Conservation (phyloP, 805 yeast genomes). For the Candida coquimbonensis region DNA sequence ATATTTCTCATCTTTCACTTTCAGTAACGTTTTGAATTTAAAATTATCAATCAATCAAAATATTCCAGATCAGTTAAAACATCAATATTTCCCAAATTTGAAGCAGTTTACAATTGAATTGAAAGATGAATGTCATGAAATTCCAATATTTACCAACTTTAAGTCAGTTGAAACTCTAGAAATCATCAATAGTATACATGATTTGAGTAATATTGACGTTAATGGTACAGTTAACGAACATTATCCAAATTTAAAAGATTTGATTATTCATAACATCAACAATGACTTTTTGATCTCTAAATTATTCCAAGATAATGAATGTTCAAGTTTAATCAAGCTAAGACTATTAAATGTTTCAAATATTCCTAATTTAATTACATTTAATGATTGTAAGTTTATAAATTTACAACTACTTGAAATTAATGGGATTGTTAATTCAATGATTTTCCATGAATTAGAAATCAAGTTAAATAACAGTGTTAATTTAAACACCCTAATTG, state of each 20-base stretch:
- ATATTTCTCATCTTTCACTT: neutral
- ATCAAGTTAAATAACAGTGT: neutral
- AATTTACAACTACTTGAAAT: conserved; percentile 2
- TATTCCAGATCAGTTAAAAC: neutral
- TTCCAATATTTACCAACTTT: too few relatives aligned
- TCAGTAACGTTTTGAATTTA: too few relatives aligned
- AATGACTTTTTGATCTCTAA: neutral
- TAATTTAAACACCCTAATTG: conserved; percentile 8
- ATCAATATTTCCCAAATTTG: too few relatives aligned
- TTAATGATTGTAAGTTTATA: conserved; percentile 1
- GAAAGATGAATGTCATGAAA: too few relatives aligned
- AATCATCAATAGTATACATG: neutral
- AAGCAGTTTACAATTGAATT: too few relatives aligned
- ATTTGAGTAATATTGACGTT: too few relatives aligned
- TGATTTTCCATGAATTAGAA: conserved; percentile 3
- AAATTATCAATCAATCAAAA: neutral
- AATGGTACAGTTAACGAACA: too few relatives aligned
- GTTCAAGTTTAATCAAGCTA: neutral
- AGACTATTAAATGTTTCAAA: neutral
- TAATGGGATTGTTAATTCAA: conserved; percentile 2
- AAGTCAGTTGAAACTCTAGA: neutral
- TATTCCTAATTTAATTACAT: neutral
- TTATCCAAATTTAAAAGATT: conserved; percentile 2
- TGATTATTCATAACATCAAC: neutral
- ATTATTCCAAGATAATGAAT: neutral